phyloP scores from a whole-genome alignment of 139 green algal species.

The Chara braunii region DNA sequence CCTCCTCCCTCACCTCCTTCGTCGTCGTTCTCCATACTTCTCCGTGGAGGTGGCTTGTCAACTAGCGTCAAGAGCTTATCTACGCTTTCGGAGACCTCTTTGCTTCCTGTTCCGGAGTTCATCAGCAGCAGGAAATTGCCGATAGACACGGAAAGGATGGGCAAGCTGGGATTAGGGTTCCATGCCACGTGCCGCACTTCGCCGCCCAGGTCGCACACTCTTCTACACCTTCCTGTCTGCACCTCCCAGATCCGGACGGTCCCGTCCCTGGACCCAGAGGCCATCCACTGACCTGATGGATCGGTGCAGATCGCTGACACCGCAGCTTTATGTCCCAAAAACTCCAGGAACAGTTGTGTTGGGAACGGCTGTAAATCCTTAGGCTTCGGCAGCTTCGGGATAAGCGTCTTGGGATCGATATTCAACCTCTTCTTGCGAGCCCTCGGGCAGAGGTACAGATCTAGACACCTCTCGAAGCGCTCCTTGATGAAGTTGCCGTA shows the following conservation, averaged over 20 bases:
- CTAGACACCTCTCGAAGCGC: slow-evolving; percentile 94
- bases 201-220: background rate
- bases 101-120: background rate
- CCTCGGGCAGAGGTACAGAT: slow-evolving; percentile 94
- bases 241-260: slow-evolving; percentile 82
- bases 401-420: slow-evolving; percentile 65
- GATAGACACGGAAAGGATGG: slow-evolving; percentile 17
- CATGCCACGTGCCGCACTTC: slow-evolving; percentile 15
- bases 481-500: slow-evolving; percentile 88
- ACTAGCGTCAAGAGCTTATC: background rate
- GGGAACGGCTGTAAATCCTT: slow-evolving; percentile 89
- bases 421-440: slow-evolving; percentile 52
- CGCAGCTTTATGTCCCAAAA: slow-evolving; percentile 65
- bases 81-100: background rate
- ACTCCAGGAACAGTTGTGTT: slow-evolving; percentile 61
- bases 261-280: slow-evolving; percentile 41
- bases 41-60: too few species aligned
- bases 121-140: background rate
- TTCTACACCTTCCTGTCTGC: slow-evolving; percentile 7
- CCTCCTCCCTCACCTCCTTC: too few species aligned
- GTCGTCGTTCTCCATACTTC: too few species aligned
- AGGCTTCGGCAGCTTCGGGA: slow-evolving; percentile 88
- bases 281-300: slow-evolving; percentile 73
- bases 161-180: slow-evolving; percentile 2
- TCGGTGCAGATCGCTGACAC: slow-evolving; percentile 61